Evolutionary conservation across 306 rosid species (phyloP), one percentile per base, ranked within the genome.

Genomic region (Erythrophleum fordii): DNA sequence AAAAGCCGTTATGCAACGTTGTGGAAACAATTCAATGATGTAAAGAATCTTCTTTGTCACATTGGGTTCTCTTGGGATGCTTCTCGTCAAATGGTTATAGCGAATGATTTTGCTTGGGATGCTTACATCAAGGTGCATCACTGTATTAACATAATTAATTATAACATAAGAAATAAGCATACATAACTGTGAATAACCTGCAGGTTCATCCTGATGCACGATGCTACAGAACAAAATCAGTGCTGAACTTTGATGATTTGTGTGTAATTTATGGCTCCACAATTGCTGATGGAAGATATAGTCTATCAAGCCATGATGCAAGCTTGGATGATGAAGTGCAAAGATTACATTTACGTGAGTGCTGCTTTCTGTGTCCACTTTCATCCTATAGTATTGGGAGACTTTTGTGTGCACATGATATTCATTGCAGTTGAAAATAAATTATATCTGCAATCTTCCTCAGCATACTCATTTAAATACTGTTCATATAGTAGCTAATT

Each of bases 21-120:
- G 86, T 92, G 93, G 95, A 92, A 89, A 86, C 97, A 87, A 75
- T 92, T 92, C 88, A 89, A 89, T 79, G 95, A 92, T 79, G 93
- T 92, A 67, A 87, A 80, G 85, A 86, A 44, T 62, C 80, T 90
- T 76, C 91, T 92, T 34, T 80, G 86, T 22, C 92, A 83, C 29
- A 79, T 42, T 67, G 93, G 95, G n/a, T 92, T 92, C 86, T 84
- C 93, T n/a, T 92, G 97, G 95, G 92, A 92, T 48, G 90, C 86
- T 83, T 22, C 74, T 25, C 89, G 86, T 34, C 91, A 86, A 58
- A 92, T 90, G 93, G 97, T 92, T 69, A 86, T 83, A 45, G 97
- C 95, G 37, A 88, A 82, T 70, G 97, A 90, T 16, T 82, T 72
- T 84, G 77, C 83, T 29, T 90, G 97, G 97, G 97, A 89, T 73